phyloP scores from a whole-genome alignment of 1,284 basidiomycete species.

The Takashimella tepidaria region DNA sequence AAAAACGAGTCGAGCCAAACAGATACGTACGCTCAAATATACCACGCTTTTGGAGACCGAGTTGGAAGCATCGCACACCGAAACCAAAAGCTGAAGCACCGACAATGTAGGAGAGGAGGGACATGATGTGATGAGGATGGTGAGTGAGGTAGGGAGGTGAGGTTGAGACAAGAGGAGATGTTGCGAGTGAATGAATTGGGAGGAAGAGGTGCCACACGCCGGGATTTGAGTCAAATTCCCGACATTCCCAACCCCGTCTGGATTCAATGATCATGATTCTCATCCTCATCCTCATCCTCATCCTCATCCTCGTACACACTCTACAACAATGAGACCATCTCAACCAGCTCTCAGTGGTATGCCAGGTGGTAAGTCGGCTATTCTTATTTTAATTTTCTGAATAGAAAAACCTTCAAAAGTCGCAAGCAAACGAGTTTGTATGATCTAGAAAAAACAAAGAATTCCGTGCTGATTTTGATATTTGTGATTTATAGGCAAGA shows the following conservation, averaged over 20 bases:
- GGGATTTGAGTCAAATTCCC: neutral
- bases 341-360: constrained; percentile 60
- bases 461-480: too few species aligned
- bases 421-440: too few species aligned
- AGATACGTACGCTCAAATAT: constrained; percentile 40
- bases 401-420: too few species aligned
- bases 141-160: neutral
- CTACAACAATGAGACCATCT: constrained; percentile 62
- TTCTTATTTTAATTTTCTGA: too few species aligned
- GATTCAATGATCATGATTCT: neutral
- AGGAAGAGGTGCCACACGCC: neutral
- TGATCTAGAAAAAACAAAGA: too few species aligned
- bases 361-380: constrained; percentile 60
- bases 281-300: neutral
- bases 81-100: constrained; percentile 76
- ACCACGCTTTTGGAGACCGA: constrained; percentile 60
- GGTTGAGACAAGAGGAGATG: neutral
- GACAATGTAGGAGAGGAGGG: constrained; percentile 64
- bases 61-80: constrained; percentile 69
- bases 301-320: neutral
- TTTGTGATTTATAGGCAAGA: constrained; percentile 41
- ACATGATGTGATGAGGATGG: constrained; percentile 51
- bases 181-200: neutral
- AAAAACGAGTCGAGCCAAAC: neutral
- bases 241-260: neutral